Base-by-base conservation (phyloP, 148 eudicot species). In the Chenopodium berlandieri region DNA sequence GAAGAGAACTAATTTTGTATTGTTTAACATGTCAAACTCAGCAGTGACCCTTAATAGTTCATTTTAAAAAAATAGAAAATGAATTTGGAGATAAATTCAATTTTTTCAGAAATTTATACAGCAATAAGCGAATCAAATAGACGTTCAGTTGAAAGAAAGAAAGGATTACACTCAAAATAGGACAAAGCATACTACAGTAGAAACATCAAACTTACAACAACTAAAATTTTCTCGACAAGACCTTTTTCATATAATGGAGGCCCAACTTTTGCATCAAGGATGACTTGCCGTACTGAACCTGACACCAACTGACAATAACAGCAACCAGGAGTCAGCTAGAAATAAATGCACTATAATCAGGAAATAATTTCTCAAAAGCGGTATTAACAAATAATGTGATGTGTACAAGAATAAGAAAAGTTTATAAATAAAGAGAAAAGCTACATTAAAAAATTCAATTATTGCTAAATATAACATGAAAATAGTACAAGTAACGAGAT, bases 251-350 rank as follows among this genome's bases (percentile, higher is more conserved):
- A 90, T 11, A 80, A 85, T 46, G 99, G 99, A 52, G 99, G 98
- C 67, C 99, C 99, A 86, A 94, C 97, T 90, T 96, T 96, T 46
- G 90, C 95, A 80, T 96, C 99, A 74, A 96, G 81, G 79, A 96
- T 88, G 40, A 96, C 90, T 76, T 87, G 90, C 65, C 87, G 86
- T 25, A 94, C 98, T 44, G 95, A 88, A 83, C 83, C 85, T 75
- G 98, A 94, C 82, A 92, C 78, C 84, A 90, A 75, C 99, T 96
- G 89, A 72, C 50, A 72, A 76, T 74, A 80, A 85, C 58, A 85
- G 62, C 37, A 67, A 81, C 25, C 80, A 70, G 78, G 30, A 67
- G 62, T 65, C 46, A 84, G 76, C 16, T 69, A 83, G 64, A 73
- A 27, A 63, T 72, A 83, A 30, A 68, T 72, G 79, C 27, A 63